These are phyloP conservation scores for Teunomyces funiuensis DNA, from an alignment of 805 yeast genomes.

Conservation along the genomic window DNA sequence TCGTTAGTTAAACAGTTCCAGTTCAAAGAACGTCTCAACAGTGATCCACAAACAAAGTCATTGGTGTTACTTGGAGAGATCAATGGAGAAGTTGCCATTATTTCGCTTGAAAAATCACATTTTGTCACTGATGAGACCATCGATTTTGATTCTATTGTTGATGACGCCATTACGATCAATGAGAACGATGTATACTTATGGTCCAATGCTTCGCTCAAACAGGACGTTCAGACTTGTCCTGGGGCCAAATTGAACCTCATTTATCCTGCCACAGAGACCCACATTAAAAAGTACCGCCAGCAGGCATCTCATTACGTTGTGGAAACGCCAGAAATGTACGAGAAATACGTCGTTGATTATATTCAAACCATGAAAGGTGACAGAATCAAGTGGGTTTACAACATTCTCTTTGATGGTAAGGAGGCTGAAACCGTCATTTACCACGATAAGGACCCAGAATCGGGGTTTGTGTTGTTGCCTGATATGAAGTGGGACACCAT, in stretches of 20 bases:
- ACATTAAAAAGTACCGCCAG: slow-evolving; percentile 70
- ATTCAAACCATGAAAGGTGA: slow-evolving; percentile 74
- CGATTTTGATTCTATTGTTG: slow-evolving; percentile 15
- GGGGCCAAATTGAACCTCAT: slow-evolving; percentile 73
- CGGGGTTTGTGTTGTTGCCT: slow-evolving; percentile 77
- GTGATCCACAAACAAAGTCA: slow-evolving; percentile 67
- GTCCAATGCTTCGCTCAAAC: slow-evolving; percentile 59
- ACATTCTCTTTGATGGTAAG: slow-evolving; percentile 76
- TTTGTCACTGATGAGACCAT: slow-evolving; percentile 40
- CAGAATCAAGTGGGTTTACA: slow-evolving; percentile 85
- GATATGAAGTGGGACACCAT: slow-evolving; percentile 96
- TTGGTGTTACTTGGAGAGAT: slow-evolving; percentile 71
- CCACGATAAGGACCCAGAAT: slow-evolving; percentile 53
- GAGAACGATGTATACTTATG: slow-evolving; percentile 83
- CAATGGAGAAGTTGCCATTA: slow-evolving; percentile 58
- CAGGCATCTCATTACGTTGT: slow-evolving; percentile 60
- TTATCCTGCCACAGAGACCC: slow-evolving; percentile 87
- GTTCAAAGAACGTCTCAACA: slow-evolving; percentile 46
- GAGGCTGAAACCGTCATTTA: slow-evolving; percentile 80
- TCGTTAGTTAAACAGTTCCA: slow-evolving; percentile 43
- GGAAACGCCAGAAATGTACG: slow-evolving; percentile 83
- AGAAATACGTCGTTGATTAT: slow-evolving; percentile 64
- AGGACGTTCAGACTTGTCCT: slow-evolving; percentile 48
- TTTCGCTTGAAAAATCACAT: slow-evolving; percentile 71
- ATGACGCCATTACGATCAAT: slow-evolving; percentile 43